Evolutionary conservation across 352 stramenopile genomes (phyloP), one percentile per base, ranked within the genome.

Genomic region (Globisporangium polare): DNA sequence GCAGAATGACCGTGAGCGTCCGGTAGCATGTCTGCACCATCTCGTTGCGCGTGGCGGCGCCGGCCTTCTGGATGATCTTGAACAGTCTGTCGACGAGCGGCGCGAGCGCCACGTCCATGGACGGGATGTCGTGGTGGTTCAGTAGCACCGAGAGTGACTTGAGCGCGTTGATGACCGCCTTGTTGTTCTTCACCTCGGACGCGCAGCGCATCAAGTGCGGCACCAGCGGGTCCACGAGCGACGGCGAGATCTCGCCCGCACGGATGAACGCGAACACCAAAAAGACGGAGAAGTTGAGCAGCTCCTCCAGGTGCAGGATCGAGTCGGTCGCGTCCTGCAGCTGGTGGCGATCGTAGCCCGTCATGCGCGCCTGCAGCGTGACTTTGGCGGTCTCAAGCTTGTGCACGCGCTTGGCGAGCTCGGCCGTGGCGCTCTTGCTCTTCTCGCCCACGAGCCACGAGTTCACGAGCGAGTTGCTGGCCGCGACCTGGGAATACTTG

Each of bases 1-100:
- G 80, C 18, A 98, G 75, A 0, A 99, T 72, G 12, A 97, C 71
- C 18, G 93, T 97, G 6, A 99, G 79, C 31, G 90, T 92, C 57
- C 88, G 94, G 67, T 98, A 98, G 66, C 95, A 98, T 8, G 90
- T 92, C 78, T 98, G 96, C 24, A 97, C 92, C 77, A 98, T 92
- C 63, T 99, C 96, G 63, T 97, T 96, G 49, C 95, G 87, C 49
- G 90, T 97, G 39, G 94, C 95, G 39, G 88, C 85, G 56, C 90
- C 92, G 45, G 91, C 82, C 58, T 96, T 92, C 50, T 90, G 80
- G 51, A 94, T 63, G 63, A 96, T 97, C 71, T 97, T 90, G 61
- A 99, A 92, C 22, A 98, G 78, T n/a, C 92, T 86, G 60, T 95
- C 81, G 29, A 96, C 89, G 18, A 98, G 73, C 31, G 87, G 73